Conservation (phyloP, 148 eudicot species). For the Chenopodium album region DNA sequence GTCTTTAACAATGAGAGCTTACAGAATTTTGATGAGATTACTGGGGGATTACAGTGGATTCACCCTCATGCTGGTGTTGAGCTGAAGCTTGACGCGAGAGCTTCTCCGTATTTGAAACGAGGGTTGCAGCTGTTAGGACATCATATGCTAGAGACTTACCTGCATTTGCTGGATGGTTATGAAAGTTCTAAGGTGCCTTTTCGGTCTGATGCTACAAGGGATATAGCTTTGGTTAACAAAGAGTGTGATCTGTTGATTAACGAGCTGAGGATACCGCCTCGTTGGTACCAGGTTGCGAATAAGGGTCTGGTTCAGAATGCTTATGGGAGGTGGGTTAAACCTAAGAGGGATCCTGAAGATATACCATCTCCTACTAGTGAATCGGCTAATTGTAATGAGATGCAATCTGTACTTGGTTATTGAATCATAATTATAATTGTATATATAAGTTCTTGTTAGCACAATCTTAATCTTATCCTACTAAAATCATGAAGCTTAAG, state of each 20-base stretch:
- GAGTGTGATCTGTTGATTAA: conserved; percentile 60
- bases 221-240: conserved; percentile 67
- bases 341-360: conserved; percentile 66
- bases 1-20: conserved; percentile 53
- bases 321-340: conserved; percentile 76
- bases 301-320: conserved; percentile 56
- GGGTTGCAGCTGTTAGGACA: conserved; percentile 53
- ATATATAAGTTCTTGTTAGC: background rate
- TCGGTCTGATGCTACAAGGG: conserved; percentile 51
- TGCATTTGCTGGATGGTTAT: conserved; percentile 65
- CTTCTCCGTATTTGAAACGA: conserved; percentile 60
- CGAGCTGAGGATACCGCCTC: conserved; percentile 60
- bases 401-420: conserved; percentile 11
- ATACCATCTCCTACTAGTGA: conserved; percentile 53
- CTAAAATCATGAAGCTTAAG: background rate
- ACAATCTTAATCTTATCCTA: background rate
- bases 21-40: conserved; percentile 55
- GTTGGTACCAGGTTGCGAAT: conserved; percentile 62
- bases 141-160: conserved; percentile 69
- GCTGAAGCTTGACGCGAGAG: conserved; percentile 50
- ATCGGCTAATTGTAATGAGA: conserved; percentile 2
- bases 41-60: conserved; percentile 58
- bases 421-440: background rate
- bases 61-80: conserved; percentile 74
- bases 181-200: conserved; percentile 37